phyloP scores from a whole-genome alignment of 805 yeast genomes.

The Limtongia smithiae region DNA sequence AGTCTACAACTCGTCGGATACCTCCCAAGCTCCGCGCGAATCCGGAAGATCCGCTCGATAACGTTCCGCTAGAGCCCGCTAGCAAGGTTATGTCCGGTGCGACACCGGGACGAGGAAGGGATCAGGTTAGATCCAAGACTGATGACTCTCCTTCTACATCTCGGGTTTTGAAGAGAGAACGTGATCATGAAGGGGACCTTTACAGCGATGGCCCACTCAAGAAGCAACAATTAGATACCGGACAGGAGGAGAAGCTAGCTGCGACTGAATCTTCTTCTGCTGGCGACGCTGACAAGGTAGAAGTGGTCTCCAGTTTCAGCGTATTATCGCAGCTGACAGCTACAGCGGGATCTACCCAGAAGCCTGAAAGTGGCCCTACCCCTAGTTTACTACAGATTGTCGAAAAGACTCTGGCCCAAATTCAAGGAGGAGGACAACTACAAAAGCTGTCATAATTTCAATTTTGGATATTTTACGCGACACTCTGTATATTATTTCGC shows the following conservation, averaged over 20 bases:
- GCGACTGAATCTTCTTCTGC: constrained; percentile 1
- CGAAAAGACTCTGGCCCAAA: constrained; percentile 20
- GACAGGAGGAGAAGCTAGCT: not conserved
- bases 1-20: constrained; percentile 2
- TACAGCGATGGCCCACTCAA: constrained; percentile 6
- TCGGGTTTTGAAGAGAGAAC: constrained; percentile 12
- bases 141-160: constrained; percentile 7
- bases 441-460: not conserved
- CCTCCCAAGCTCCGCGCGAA: constrained; percentile 9
- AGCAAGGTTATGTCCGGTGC: constrained; percentile 11
- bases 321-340: too few relatives aligned
- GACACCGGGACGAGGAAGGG: constrained; percentile 18
- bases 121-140: not conserved
- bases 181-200: constrained; percentile 13
- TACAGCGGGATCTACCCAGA: not conserved
- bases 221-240: constrained; percentile 10
- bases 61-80: constrained; percentile 14
- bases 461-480: not conserved
- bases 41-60: constrained; percentile 18
- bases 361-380: not conserved
- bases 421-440: constrained; percentile 6
- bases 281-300: too few relatives aligned
- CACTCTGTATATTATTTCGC: not conserved
- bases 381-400: constrained; percentile 15
- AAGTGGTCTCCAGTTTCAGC: too few relatives aligned